Conservation (phyloP, 176 grass and related monocot species). For the Zoysia japonica region DNA sequence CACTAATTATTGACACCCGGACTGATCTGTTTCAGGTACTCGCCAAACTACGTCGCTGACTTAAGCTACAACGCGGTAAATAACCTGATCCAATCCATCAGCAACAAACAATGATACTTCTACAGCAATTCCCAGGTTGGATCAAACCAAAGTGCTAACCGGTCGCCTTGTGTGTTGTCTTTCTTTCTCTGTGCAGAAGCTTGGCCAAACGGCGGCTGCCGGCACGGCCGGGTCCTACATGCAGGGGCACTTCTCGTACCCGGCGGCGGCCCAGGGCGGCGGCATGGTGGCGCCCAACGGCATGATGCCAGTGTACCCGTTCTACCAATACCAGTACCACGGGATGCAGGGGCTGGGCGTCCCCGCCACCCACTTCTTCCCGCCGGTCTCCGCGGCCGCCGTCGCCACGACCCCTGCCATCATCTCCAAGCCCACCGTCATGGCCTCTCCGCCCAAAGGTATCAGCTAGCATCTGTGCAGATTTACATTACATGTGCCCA, state of each 20-base stretch:
- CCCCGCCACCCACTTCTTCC: constrained; percentile 82
- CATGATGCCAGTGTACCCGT: constrained; percentile 86
- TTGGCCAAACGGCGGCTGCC: constrained; percentile 50
- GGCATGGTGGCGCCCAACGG: constrained; percentile 62
- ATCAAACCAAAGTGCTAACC: background rate
- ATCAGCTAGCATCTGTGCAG: background rate
- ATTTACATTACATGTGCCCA: background rate
- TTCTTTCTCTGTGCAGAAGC: constrained; percentile 49
- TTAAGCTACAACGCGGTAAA: constrained; percentile 83
- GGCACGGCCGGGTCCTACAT: constrained; percentile 62
- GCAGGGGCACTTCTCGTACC: constrained; percentile 83
- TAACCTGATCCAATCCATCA: background rate
- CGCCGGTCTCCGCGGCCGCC: constrained; percentile 41
- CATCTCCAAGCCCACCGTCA: constrained; percentile 71
- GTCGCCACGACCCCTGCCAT: constrained; percentile 48
- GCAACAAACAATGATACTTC: background rate
- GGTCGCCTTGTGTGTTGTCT: background rate
- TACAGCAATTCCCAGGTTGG: background rate
- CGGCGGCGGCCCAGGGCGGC: constrained; percentile 60
- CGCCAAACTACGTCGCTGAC: constrained; percentile 81
- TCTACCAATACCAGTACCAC: constrained; percentile 83
- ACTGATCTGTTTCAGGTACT: constrained; percentile 54
- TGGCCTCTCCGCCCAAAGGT: constrained; percentile 81
- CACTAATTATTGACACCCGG: background rate
- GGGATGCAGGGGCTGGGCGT: constrained; percentile 82